Conservation (phyloP, 257 asterid species). For the Ballota nigra region DNA sequence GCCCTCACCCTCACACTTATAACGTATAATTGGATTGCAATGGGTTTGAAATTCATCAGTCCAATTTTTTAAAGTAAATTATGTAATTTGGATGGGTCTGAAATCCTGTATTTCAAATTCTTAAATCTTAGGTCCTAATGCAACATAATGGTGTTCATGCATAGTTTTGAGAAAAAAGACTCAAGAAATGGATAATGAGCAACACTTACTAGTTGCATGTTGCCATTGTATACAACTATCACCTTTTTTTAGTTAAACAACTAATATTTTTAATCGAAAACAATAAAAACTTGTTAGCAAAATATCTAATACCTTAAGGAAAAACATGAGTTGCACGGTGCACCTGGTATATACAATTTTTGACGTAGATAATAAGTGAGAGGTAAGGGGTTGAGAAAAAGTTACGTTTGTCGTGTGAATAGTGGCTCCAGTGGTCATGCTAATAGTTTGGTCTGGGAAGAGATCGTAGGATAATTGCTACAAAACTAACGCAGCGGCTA, state of each 20-base stretch:
- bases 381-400: slow-evolving; percentile 1
- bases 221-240: too few species aligned
- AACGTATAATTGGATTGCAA: background rate
- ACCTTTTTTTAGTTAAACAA: background rate
- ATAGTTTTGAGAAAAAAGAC: too few species aligned
- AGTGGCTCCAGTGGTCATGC: slow-evolving; percentile 98
- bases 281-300: too few species aligned
- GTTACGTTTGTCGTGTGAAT: slow-evolving; percentile 91
- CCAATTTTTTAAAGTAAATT: too few species aligned
- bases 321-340: background rate
- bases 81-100: too few species aligned
- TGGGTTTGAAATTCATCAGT: too few species aligned
- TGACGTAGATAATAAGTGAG: background rate
- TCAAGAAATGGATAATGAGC: too few species aligned
- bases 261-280: background rate
- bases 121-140: background rate
- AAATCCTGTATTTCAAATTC: background rate
- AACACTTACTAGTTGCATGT: too few species aligned
- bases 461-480: slow-evolving; percentile 67
- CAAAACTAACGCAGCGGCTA: slow-evolving; percentile 66
- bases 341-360: too few species aligned
- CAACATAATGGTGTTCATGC: background rate
- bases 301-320: background rate
- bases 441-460: slow-evolving; percentile 78
- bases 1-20: background rate